Conservation (phyloP, 441 rosid genomes). For the Aleurites moluccanus region DNA sequence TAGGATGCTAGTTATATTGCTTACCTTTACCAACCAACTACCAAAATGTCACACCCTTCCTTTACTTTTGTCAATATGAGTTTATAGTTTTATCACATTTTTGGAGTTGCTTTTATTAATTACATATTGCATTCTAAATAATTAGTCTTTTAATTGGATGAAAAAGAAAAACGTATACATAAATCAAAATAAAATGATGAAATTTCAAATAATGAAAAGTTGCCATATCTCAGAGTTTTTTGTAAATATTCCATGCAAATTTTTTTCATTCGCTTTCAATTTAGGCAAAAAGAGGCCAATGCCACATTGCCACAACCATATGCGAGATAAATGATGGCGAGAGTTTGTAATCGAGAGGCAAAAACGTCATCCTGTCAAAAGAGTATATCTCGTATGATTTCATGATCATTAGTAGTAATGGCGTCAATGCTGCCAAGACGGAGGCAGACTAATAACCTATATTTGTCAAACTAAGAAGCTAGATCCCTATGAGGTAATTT, state of each 20-base stretch:
- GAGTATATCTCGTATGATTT: slow-evolving; percentile 66
- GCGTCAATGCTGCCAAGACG: slow-evolving; percentile 67
- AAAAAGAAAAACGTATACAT: not conserved
- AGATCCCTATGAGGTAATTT: slow-evolving; percentile 72
- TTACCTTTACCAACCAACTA: no score
- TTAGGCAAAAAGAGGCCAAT: slow-evolving; percentile 71
- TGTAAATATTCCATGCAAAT: slow-evolving; percentile 67
- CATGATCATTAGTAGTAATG: slow-evolving; percentile 77
- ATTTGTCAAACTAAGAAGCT: slow-evolving; percentile 56
- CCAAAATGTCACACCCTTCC: no score
- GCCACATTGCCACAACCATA: slow-evolving; percentile 81
- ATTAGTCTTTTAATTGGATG: not conserved
- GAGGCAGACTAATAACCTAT: slow-evolving; percentile 78
- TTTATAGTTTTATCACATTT: not conserved
- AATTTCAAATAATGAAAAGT: no score
- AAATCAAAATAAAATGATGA: no score
- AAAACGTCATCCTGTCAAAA: slow-evolving; percentile 69
- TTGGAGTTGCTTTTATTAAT: not conserved
- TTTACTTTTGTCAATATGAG: no score
- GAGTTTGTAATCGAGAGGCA: slow-evolving; percentile 73
- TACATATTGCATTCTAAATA: not conserved
- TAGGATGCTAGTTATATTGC: no score
- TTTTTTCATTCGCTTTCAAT: slow-evolving; percentile 65
- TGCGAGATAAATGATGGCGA: slow-evolving; percentile 72
- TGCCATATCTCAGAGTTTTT: slow-evolving; percentile 37